A percentile compares a stretch with the other conserved stretches of the same genome.
phyloP scores from a whole-genome alignment of 1,284 basidiomycete species.

The Rhodotorula sp. region DNA sequence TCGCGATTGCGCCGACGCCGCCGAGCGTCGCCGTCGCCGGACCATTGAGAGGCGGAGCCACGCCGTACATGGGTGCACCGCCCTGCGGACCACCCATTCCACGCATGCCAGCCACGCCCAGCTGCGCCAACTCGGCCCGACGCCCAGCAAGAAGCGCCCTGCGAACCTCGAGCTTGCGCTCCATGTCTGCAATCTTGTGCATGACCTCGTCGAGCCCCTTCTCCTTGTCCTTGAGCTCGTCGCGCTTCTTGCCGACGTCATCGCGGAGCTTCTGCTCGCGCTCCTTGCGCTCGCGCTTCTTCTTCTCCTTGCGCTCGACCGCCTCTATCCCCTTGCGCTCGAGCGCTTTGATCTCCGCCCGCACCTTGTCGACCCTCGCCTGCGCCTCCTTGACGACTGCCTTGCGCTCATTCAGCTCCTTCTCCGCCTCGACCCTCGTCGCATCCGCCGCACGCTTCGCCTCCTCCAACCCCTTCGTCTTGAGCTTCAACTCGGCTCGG shows the following conservation, averaged over 20 bases:
- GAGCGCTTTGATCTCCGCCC: conserved; percentile 66
- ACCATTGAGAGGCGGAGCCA: background rate
- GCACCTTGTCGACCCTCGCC: conserved; percentile 64
- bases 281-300: conserved; percentile 49
- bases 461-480: conserved; percentile 82
- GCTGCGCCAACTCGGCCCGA: conserved; percentile 31
- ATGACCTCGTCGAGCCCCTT: conserved; percentile 61
- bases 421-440: conserved; percentile 77
- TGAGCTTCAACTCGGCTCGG: conserved; percentile 72
- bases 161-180: conserved; percentile 51
- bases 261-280: conserved; percentile 46
- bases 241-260: conserved; percentile 47
- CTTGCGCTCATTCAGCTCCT: conserved; percentile 71
- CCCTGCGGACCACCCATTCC: background rate
- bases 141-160: conserved; percentile 35
- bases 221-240: conserved; percentile 41
- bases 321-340: conserved; percentile 52
- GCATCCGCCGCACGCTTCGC: conserved; percentile 77
- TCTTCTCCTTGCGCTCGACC: conserved; percentile 59
- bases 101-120: conserved; percentile 12
- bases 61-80: conserved; percentile 6
- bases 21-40: conserved; percentile 25
- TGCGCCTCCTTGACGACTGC: conserved; percentile 64
- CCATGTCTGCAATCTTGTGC: conserved; percentile 67
- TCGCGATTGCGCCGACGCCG: conserved; percentile 30